phyloP scores from a whole-genome alignment of 2,329 filamentous ascomycete genomes.

The Hymenoscyphus linearis region DNA sequence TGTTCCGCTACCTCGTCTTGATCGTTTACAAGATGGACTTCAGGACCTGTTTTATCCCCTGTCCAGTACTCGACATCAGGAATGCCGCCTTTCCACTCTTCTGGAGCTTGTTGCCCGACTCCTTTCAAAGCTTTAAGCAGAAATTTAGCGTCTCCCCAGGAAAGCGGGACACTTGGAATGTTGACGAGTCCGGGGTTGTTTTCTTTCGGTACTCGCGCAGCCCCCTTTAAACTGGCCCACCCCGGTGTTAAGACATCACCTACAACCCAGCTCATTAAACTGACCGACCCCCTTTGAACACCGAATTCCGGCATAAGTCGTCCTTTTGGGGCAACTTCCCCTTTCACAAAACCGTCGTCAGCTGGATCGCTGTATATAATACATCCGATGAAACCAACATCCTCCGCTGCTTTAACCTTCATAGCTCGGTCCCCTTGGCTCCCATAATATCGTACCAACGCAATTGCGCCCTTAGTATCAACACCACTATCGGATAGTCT shows the following conservation, averaged over 20 bases:
- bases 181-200: constrained; percentile 68
- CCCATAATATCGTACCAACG: constrained; percentile 75
- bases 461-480: constrained; percentile 72
- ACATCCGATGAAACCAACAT: constrained; percentile 80
- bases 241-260: constrained; percentile 93
- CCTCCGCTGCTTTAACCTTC: constrained; percentile 86
- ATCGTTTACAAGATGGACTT: constrained; percentile 76
- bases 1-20: constrained; percentile 81
- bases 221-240: constrained; percentile 64
- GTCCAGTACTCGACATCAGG: constrained; percentile 83
- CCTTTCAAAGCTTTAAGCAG: constrained; percentile 73
- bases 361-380: constrained; percentile 89
- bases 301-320: constrained; percentile 75
- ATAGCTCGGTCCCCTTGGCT: constrained; percentile 66
- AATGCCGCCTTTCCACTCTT: constrained; percentile 72
- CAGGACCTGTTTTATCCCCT: constrained; percentile 67
- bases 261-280: constrained; percentile 73
- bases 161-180: constrained; percentile 85
- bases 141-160: constrained; percentile 82
- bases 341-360: constrained; percentile 74
- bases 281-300: constrained; percentile 77
- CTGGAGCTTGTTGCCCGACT: constrained; percentile 61
- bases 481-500: constrained; percentile 65
- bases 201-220: constrained; percentile 61
- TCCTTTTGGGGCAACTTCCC: constrained; percentile 69